Conservation (phyloP, 352 stramenopile genomes). For the Globisporangium mamillatum region DNA sequence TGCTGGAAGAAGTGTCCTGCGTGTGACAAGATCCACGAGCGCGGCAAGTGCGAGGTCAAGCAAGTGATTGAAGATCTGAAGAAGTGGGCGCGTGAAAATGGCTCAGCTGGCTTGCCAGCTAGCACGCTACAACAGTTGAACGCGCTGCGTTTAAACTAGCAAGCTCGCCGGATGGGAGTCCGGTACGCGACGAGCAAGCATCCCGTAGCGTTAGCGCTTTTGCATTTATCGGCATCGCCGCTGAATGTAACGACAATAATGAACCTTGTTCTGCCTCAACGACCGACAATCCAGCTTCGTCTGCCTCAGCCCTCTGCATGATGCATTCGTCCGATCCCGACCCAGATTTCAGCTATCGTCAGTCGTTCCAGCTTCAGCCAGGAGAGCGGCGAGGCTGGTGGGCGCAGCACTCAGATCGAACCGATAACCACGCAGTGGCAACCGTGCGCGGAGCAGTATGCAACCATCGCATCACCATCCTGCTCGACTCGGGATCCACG, state of each 20-base stretch:
- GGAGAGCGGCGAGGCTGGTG: background rate
- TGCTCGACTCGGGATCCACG: conserved; percentile 24
- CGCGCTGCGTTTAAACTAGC: background rate
- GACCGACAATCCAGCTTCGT: background rate
- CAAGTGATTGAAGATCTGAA: background rate
- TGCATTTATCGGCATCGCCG: background rate
- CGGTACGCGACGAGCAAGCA: conserved; percentile 1
- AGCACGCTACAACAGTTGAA: background rate
- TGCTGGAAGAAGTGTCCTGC: conserved; percentile 4
- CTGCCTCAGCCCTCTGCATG: background rate
- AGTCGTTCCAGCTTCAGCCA: background rate
- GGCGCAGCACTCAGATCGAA: background rate
- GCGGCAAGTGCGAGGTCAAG: background rate
- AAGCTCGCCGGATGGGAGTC: background rate
- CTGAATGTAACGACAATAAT: background rate
- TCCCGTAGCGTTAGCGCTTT: background rate
- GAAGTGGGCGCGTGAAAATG: background rate
- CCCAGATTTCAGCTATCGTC: background rate
- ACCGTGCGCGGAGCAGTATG: conserved; percentile 14
- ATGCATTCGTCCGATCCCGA: background rate
- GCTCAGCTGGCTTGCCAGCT: background rate
- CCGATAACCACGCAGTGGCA: background rate
- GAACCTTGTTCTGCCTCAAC: background rate
- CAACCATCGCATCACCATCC: conserved; percentile 11
- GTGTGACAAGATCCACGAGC: background rate